These are phyloP conservation scores for Backusella tuberculispora DNA, from an alignment of 192 early-diverging fungal genomes.

Conservation along the genomic window DNA sequence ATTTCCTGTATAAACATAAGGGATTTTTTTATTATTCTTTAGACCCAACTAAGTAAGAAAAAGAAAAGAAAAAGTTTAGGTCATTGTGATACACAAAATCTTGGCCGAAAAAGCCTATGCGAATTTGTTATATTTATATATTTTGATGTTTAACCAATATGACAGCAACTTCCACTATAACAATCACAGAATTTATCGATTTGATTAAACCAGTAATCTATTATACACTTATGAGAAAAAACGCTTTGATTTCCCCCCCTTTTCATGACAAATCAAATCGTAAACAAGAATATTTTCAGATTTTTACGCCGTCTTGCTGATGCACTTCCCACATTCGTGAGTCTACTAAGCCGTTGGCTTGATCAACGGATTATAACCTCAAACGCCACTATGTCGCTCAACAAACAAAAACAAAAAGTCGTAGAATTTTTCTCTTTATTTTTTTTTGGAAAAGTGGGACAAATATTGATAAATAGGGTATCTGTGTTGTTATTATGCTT, in stretches of 20 bases:
- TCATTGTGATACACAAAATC: constrained; percentile 1
- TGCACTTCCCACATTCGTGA: background rate
- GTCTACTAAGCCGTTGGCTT: background rate
- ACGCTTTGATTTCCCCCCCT: background rate
- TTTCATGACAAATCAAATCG: background rate
- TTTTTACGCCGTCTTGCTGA: background rate
- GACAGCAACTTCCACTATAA: constrained; percentile 1
- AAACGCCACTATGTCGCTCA: background rate
- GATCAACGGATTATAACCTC: background rate
- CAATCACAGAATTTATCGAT: background rate
- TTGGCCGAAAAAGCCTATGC: background rate
- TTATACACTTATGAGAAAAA: background rate
- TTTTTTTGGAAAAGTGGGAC: background rate
- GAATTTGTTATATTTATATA: constrained; percentile 10
- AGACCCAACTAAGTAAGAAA: background rate
- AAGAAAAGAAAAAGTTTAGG: background rate
- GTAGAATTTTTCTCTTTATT: background rate
- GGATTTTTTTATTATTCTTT: background rate
- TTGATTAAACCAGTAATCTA: background rate
- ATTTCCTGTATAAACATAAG: background rate
- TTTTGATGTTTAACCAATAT: constrained; percentile 14
- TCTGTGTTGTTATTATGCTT: background rate
- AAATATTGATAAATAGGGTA: constrained; percentile 5
- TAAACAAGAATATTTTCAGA: background rate
- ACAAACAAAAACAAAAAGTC: background rate